Evolutionary conservation across 1,284 basidiomycete species (phyloP).

Genomic region (Irpex sp.): DNA sequence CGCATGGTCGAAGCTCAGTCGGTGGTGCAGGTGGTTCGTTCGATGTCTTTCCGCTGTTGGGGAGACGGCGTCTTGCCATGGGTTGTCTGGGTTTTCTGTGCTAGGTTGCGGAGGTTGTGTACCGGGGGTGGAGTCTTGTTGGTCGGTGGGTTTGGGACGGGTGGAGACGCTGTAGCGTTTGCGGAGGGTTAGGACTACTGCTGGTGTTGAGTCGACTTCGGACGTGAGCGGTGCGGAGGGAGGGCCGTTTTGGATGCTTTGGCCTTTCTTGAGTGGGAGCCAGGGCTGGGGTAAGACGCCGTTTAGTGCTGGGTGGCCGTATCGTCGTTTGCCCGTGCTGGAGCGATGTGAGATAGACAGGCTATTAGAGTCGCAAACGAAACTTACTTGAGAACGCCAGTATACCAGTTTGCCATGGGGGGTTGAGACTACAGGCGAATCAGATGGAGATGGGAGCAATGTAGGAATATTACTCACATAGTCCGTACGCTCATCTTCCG

Average conservation of each 20-base stretch:
- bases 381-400: slow-evolving; percentile 81
- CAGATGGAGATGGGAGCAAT: slow-evolving; percentile 3
- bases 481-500: slow-evolving; percentile 86
- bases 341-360: slow-evolving; percentile 4
- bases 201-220: slow-evolving; percentile 44
- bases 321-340: slow-evolving; percentile 82
- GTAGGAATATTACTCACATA: slow-evolving; percentile 53
- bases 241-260: slow-evolving; percentile 59
- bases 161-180: slow-evolving; percentile 56
- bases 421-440: slow-evolving; percentile 70
- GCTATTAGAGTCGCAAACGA: background rate
- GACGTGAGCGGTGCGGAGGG: slow-evolving; percentile 31
- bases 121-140: background rate
- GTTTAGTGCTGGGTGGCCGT: slow-evolving; percentile 88
- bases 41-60: slow-evolving; percentile 20
- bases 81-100: slow-evolving; percentile 33
- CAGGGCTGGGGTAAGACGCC: slow-evolving; percentile 88
- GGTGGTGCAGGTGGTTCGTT: slow-evolving; percentile 39
- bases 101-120: background rate
- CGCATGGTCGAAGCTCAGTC: slow-evolving; percentile 74
- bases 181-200: slow-evolving; percentile 72
- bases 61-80: slow-evolving; percentile 48
- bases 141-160: background rate
- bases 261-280: slow-evolving; percentile 82
- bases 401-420: slow-evolving; percentile 91